A percentile compares a stretch with the other conserved stretches of the same genome.
These are phyloP conservation scores for Jamesozyma jinghongensis DNA, from an alignment of 805 yeast genomes.

Conservation along the genomic window DNA sequence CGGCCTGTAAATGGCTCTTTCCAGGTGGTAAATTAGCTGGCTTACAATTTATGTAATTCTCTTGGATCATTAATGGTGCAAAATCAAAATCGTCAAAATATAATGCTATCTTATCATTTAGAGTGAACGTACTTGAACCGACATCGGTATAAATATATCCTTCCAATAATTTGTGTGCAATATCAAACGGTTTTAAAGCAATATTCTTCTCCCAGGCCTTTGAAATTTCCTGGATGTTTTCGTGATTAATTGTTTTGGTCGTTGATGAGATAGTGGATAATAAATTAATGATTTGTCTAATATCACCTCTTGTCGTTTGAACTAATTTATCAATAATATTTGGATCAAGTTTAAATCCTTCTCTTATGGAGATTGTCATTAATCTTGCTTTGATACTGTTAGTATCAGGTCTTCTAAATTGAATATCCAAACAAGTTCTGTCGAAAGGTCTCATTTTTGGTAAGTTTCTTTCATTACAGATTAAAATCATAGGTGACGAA, in stretches of 20 bases:
- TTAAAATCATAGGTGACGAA: constrained; percentile 79
- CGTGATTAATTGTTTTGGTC: constrained; percentile 45
- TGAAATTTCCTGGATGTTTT: constrained; percentile 53
- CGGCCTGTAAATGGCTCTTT: constrained; percentile 48
- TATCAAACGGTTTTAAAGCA: constrained; percentile 88
- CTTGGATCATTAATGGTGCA: constrained; percentile 93
- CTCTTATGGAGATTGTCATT: constrained; percentile 84
- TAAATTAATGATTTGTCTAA: constrained; percentile 86
- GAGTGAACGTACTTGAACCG: constrained; percentile 39
- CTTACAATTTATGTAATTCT: constrained; percentile 66
- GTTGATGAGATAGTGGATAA: constrained; percentile 78
- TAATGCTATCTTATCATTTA: constrained; percentile 77
- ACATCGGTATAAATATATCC: constrained; percentile 46
- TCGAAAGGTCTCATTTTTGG: constrained; percentile 98
- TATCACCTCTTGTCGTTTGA: constrained; percentile 79
- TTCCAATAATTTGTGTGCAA: constrained; percentile 56
- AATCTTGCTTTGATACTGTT: constrained; percentile 71
- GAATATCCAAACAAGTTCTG: constrained; percentile 64
- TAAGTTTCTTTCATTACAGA: constrained; percentile 84
- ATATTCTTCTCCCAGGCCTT: constrained; percentile 81
- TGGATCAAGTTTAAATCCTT: constrained; percentile 71
- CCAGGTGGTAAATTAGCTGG: constrained; percentile 42
- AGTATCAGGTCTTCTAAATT: constrained; percentile 84
- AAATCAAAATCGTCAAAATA: constrained; percentile 93
- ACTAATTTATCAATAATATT: constrained; percentile 75